These are phyloP conservation scores for Helianthus annuus DNA, from an alignment of 129 eudicot species.

Conservation along the genomic window DNA sequence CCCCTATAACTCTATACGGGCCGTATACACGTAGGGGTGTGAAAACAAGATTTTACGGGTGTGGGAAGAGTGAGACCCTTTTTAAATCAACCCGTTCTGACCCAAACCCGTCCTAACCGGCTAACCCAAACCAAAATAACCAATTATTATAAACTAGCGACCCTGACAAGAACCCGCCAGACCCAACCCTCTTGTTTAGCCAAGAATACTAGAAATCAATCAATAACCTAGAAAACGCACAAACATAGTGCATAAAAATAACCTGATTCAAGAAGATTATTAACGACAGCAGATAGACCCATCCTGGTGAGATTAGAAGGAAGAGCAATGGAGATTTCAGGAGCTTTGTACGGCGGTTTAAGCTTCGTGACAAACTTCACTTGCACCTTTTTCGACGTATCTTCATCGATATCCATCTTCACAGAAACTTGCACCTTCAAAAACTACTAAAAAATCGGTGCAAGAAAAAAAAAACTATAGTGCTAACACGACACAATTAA, in stretches of 20 bases:
- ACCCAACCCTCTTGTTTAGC: no score
- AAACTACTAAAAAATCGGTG: not conserved
- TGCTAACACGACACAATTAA: no score
- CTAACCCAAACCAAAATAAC: no score
- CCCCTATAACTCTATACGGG: no score
- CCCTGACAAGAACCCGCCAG: no score
- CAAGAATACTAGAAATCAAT: not conserved
- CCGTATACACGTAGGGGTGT: no score
- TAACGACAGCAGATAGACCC: conserved; percentile 78
- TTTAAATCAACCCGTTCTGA: no score
- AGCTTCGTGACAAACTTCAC: conserved; percentile 81
- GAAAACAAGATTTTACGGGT: no score
- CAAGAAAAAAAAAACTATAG: no score
- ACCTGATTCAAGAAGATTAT: conserved; percentile 72
- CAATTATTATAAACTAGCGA: no score
- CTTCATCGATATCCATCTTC: conserved; percentile 60
- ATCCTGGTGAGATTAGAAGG: conserved; percentile 77
- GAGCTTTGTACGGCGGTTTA: conserved; percentile 62
- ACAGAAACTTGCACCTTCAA: not conserved
- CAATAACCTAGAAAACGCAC: not conserved
- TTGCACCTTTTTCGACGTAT: conserved; percentile 55
- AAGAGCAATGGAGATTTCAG: conserved; percentile 57
- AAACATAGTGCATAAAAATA: not conserved
- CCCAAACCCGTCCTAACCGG: no score
- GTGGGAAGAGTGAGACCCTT: no score